Base-by-base conservation (phyloP, 2,329 filamentous ascomycete genomes). In the Fusarium denticulatum region DNA sequence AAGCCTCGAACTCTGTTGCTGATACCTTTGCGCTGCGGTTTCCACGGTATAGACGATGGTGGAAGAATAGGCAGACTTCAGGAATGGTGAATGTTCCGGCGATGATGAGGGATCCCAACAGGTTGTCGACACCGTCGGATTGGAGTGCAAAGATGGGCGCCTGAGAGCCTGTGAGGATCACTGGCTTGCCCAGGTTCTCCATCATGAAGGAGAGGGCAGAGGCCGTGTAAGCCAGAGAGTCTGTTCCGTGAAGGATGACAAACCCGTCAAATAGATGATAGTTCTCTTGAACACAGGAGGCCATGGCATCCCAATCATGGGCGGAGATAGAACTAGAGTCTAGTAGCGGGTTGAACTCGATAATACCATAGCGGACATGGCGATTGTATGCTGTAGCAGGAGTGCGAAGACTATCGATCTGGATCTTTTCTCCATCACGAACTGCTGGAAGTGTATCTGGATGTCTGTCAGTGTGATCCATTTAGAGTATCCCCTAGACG, bases 201-300 rank as follows among this genome's bases (percentile, higher is more conserved):
- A 97, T 89, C 94, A 97, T 97, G 84, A 97, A 98, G 76, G 94
- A 96, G 65, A 98, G 86, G 7, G 95, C 95, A 10, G 94, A 97
- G 70, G 93, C 93, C 9, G 94, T 96, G 83, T 97, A 97, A 24
- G 93, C 93, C 58, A 97, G 86, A 49, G 94, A 97, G 82, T 97
- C 95, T 12, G 95, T 97, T 69, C 95, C 95, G 81, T 97, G 95
- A 39, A 97, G 90, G 45, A 97, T 91, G 28, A 97, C 94, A 79
- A 97, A 97, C 26, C 93, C 94, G 81, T 97, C 95, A 78, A 95
- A 98, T 1, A 94, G 88, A 71, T 92, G 91, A 82, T 97, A 97
- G 82, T 98, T 98, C 72, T 92, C 90, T 76, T 90, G 88, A 74
- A 97, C 90, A n/a, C 92, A 90, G 57, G 87, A 85, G 2, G 95